Conservation (phyloP, 2,329 filamentous ascomycete genomes). For the Aspergillus eucalypticola region DNA sequence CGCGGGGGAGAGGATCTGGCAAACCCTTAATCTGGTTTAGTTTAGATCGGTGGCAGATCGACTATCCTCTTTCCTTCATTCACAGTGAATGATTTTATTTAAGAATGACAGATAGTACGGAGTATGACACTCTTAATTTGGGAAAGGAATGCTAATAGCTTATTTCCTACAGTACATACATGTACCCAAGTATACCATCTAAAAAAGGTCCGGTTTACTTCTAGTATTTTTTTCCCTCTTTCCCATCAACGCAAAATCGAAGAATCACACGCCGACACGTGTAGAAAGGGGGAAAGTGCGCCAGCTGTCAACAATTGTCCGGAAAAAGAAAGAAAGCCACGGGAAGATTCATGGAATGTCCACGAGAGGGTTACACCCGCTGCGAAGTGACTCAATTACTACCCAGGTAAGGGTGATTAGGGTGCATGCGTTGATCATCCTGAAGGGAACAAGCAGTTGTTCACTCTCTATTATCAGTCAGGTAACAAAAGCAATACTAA, state of each 20-base stretch:
- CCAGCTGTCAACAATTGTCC: slow-evolving; percentile 13
- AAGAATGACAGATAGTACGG: neutral
- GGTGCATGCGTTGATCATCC: neutral
- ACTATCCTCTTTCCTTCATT: neutral
- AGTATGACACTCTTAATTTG: no score
- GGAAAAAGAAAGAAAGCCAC: slow-evolving; percentile 6
- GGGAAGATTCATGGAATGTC: neutral
- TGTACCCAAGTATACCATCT: neutral
- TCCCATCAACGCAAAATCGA: neutral
- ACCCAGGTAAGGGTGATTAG: no score
- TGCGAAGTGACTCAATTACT: no score
- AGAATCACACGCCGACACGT: slow-evolving; percentile 16
- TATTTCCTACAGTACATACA: no score
- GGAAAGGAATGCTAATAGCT: neutral
- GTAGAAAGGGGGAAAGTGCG: slow-evolving; percentile 11
- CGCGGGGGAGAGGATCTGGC: no score
- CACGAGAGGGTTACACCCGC: no score
- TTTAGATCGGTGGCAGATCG: no score
- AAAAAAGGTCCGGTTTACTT: neutral
- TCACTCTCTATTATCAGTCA: neutral
- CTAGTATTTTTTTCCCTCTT: neutral
- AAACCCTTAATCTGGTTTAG: no score
- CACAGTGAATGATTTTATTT: no score
- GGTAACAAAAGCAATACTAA: no score
- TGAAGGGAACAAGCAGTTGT: neutral